A percentile compares a stretch with the other conserved stretches of the same genome.
Conservation (phyloP, 768 basidiomycete species). For the Calocybe cyanea region DNA sequence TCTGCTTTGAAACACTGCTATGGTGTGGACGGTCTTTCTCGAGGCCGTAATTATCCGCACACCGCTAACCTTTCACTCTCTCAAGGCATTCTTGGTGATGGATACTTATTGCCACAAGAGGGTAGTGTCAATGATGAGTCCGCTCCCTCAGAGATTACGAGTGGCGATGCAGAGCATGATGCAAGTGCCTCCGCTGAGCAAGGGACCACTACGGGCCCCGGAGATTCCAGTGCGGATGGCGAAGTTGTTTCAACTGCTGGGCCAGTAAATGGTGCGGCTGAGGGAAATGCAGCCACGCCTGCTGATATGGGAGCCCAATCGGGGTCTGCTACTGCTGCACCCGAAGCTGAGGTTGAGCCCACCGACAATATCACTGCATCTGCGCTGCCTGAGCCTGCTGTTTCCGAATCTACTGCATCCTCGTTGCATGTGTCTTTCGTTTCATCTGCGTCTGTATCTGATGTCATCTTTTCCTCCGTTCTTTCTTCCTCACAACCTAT, state of each 20-base stretch:
- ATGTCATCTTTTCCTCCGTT: conserved; percentile 32
- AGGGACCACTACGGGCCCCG: conserved; percentile 16
- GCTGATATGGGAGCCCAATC: conserved; percentile 10
- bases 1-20: conserved; percentile 27
- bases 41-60: conserved; percentile 48
- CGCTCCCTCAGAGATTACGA: conserved; percentile 14
- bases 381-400: conserved; percentile 15
- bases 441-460: conserved; percentile 49
- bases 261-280: conserved; percentile 2
- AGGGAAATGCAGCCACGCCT: conserved; percentile 9
- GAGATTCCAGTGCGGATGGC: conserved; percentile 20
- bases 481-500: conserved; percentile 32
- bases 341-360: conserved; percentile 17
- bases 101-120: conserved; percentile 35
- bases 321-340: conserved; percentile 18
- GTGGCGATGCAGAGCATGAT: conserved; percentile 19
- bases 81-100: conserved; percentile 44
- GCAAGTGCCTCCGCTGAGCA: conserved; percentile 2
- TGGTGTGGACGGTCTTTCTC: conserved; percentile 47
- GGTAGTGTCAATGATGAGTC: conserved; percentile 22
- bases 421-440: conserved; percentile 28
- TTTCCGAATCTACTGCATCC: conserved; percentile 28
- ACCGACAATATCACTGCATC: conserved; percentile 12
- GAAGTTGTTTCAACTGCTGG: conserved; percentile 16
- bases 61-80: conserved; percentile 55